Conservation (phyloP, 495 filamentous ascomycete species). For the Bacidia rubella region DNA sequence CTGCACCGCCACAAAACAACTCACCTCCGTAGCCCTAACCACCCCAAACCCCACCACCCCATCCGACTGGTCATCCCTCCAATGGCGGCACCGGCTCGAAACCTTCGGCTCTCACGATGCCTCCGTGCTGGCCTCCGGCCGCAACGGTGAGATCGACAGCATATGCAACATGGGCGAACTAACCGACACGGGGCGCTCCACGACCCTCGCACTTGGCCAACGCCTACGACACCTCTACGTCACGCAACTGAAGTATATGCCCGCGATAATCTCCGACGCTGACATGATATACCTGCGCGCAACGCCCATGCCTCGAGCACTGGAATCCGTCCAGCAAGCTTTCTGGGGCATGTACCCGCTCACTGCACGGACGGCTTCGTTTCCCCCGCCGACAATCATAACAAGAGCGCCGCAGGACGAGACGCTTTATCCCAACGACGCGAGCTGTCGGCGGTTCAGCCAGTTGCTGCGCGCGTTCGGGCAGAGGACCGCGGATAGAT, state of each 20-base stretch:
- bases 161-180: slow-evolving; percentile 80
- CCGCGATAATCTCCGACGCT: slow-evolving; percentile 44
- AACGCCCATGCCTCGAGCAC: slow-evolving; percentile 70
- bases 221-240: slow-evolving; percentile 77
- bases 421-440: slow-evolving; percentile 84
- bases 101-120: slow-evolving; percentile 62
- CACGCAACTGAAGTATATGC: slow-evolving; percentile 76
- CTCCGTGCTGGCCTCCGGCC: slow-evolving; percentile 52
- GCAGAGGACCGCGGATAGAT: slow-evolving; percentile 61
- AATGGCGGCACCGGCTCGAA: slow-evolving; percentile 71
- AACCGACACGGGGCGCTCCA: slow-evolving; percentile 74
- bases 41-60: slow-evolving; percentile 46
- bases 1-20: slow-evolving; percentile 59
- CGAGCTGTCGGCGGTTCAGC: slow-evolving; percentile 69
- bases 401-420: slow-evolving; percentile 63
- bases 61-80: slow-evolving; percentile 50
- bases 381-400: slow-evolving; percentile 63
- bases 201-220: slow-evolving; percentile 66
- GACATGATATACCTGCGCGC: slow-evolving; percentile 74
- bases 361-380: slow-evolving; percentile 44
- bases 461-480: slow-evolving; percentile 73
- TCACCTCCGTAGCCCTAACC: slow-evolving; percentile 56
- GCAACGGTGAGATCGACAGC: slow-evolving; percentile 53
- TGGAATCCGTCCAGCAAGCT: slow-evolving; percentile 80
- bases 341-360: slow-evolving; percentile 83